These are phyloP conservation scores for Beauveria medogensis DNA, from an alignment of 2,329 filamentous ascomycete genomes.

Conservation along the genomic window DNA sequence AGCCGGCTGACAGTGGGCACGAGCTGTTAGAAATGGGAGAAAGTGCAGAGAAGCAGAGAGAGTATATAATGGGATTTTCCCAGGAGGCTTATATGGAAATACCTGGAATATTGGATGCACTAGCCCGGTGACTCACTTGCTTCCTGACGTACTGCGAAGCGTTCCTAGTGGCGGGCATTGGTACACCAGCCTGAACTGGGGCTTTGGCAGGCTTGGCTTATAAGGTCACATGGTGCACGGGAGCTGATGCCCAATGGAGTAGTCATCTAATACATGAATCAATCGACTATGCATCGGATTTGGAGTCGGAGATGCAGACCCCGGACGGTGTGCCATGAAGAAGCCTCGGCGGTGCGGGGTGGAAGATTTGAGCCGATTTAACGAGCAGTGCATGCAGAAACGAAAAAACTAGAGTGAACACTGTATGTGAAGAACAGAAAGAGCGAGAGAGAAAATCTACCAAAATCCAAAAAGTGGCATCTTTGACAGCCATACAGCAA, in stretches of 20 bases:
- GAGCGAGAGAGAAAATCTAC: no score
- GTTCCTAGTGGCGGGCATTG: not conserved
- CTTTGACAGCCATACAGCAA: no score
- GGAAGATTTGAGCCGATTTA: no score
- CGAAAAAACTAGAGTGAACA: no score
- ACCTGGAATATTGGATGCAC: not conserved
- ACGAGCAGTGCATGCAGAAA: no score
- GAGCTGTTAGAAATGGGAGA: not conserved
- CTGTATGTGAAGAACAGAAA: no score
- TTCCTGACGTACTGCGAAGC: not conserved
- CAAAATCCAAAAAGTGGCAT: no score
- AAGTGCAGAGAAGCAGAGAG: no score
- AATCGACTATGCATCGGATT: not conserved
- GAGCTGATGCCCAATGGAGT: not conserved
- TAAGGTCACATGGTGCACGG: not conserved
- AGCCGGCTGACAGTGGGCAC: not conserved
- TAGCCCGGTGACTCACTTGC: conserved; percentile 7
- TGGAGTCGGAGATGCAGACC: not conserved
- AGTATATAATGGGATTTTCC: no score
- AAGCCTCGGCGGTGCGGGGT: not conserved
- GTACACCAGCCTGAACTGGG: not conserved
- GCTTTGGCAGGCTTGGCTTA: not conserved
- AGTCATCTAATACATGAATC: not conserved
- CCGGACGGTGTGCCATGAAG: not conserved
- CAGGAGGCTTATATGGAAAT: no score